Evolutionary conservation across 78 protist genomes (phyloP).

Genomic region (Dictyostelium purpureum): DNA sequence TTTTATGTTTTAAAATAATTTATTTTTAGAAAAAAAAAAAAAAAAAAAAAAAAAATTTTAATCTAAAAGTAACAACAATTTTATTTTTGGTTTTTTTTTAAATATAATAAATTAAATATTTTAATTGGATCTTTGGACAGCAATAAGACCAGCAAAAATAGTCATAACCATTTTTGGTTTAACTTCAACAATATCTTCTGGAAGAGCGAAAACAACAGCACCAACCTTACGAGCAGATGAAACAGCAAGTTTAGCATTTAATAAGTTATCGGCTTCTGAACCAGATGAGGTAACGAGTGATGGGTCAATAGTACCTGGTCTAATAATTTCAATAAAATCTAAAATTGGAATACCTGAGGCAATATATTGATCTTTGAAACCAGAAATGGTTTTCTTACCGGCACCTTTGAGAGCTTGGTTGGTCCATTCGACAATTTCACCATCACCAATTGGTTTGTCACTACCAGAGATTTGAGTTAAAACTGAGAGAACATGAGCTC

Average conservation of each 20-base stretch:
- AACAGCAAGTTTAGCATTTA: constrained; percentile 85
- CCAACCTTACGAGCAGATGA: constrained; percentile 94
- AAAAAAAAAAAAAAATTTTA: not conserved
- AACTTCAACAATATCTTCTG: constrained; percentile 92
- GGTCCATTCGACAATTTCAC: constrained; percentile 86
- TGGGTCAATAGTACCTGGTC: constrained; percentile 85
- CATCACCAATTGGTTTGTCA: constrained; percentile 87
- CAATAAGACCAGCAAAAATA: constrained; percentile 73
- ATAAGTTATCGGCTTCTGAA: constrained; percentile 76
- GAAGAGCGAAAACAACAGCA: constrained; percentile 91
- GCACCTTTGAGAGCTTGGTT: constrained; percentile 54
- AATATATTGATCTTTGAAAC: constrained; percentile 85
- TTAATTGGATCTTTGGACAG: constrained; percentile 26
- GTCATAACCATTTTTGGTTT: constrained; percentile 81
- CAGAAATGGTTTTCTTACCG: constrained; percentile 61
- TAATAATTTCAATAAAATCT: constrained; percentile 87
- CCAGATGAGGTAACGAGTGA: constrained; percentile 63
- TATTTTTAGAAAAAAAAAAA: not conserved
- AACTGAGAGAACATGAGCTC: constrained; percentile 78
- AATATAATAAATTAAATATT: not conserved
- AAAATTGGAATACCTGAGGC: constrained; percentile 74
- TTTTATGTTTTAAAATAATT: not conserved
- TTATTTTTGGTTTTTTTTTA: not conserved
- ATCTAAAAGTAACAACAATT: not conserved
- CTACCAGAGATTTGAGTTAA: constrained; percentile 21